A percentile compares a stretch with the other conserved stretches of the same genome.
Evolutionary conservation across 768 basidiomycete species (phyloP).

Genomic region (Fistulinella prunicolor): DNA sequence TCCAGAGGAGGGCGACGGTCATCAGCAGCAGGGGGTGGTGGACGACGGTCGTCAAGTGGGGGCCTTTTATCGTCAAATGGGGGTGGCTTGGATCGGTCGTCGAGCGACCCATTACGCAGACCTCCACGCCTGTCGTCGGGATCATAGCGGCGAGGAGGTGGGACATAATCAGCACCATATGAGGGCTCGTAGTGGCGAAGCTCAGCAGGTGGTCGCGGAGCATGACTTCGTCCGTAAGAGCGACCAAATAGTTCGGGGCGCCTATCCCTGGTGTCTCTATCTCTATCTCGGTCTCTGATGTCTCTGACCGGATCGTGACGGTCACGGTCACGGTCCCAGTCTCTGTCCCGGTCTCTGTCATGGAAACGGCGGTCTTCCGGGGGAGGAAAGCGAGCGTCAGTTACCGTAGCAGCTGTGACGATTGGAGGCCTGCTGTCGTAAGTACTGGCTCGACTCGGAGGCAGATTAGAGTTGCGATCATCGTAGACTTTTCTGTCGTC

Average conservation of each 20-base stretch:
- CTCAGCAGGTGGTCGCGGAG: conserved; percentile 44
- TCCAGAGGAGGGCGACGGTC: conserved; percentile 28
- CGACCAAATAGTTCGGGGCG: conserved; percentile 38
- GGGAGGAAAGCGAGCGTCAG: conserved; percentile 15
- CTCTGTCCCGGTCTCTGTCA: conserved; percentile 36
- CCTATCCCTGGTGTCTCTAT: conserved; percentile 33
- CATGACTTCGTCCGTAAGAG: conserved; percentile 39
- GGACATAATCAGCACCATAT: conserved; percentile 34
- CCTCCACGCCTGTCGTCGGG: conserved; percentile 28
- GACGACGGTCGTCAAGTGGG: conserved; percentile 29
- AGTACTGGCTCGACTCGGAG: conserved; percentile 7
- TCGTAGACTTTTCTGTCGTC: conserved; percentile 34
- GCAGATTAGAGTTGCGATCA: conserved; percentile 21
- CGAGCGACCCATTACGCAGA: conserved; percentile 15
- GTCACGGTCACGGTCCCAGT: conserved; percentile 37
- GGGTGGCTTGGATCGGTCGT: conserved; percentile 25
- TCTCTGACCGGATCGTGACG: conserved; percentile 19
- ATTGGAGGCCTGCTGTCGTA: conserved; percentile 12
- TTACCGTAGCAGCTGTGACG: conserved; percentile 2
- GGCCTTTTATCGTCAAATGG: conserved; percentile 33
- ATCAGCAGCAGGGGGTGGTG: conserved; percentile 18
- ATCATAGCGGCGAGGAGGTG: conserved; percentile 35
- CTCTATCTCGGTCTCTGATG: conserved; percentile 31
- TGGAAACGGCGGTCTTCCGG: conserved; percentile 31
- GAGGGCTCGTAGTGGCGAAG: conserved; percentile 48